A percentile compares a stretch with the other conserved stretches of the same genome.
These are phyloP conservation scores for Epipyxis sp. DNA, from an alignment of 108 stramenopile species.

Conservation along the genomic window DNA sequence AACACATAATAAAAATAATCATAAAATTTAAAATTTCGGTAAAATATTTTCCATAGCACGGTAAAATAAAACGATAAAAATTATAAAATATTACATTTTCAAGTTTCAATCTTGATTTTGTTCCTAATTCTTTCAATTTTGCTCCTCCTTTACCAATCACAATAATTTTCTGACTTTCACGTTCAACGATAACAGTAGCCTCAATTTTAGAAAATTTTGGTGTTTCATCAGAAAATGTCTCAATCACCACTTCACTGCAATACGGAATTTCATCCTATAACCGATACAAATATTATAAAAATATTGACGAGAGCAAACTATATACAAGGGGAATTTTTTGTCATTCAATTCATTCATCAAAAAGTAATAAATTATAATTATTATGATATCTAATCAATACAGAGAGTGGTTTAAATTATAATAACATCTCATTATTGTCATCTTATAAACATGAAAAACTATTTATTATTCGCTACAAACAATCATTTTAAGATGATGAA, in stretches of 20 bases:
- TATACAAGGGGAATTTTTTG: too few relatives aligned
- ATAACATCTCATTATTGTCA: too few relatives aligned
- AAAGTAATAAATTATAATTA: too few relatives aligned
- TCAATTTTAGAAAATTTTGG: conserved; percentile 61
- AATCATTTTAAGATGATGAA: too few relatives aligned
- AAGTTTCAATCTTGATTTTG: conserved; percentile 66
- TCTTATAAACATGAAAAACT: too few relatives aligned
- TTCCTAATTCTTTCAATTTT: conserved; percentile 77
- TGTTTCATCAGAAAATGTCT: conserved; percentile 71
- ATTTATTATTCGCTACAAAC: too few relatives aligned
- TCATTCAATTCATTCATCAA: too few relatives aligned
- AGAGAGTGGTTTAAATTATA: too few relatives aligned
- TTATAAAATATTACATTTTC: conserved; percentile 2
- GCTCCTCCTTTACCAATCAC: conserved; percentile 80
- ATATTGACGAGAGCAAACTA: too few relatives aligned
- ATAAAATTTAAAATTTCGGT: conserved; percentile 24
- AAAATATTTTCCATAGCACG: background rate
- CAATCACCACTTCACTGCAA: conserved; percentile 82
- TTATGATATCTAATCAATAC: too few relatives aligned
- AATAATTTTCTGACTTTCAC: conserved; percentile 85
- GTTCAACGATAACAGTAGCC: conserved; percentile 73
- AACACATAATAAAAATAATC: conserved; percentile 47
- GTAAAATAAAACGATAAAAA: background rate
- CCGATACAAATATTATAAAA: too few relatives aligned
- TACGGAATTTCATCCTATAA: conserved; percentile 85